phyloP scores from a whole-genome alignment of 192 early-diverging fungal genomes.

The Podila epigama region DNA sequence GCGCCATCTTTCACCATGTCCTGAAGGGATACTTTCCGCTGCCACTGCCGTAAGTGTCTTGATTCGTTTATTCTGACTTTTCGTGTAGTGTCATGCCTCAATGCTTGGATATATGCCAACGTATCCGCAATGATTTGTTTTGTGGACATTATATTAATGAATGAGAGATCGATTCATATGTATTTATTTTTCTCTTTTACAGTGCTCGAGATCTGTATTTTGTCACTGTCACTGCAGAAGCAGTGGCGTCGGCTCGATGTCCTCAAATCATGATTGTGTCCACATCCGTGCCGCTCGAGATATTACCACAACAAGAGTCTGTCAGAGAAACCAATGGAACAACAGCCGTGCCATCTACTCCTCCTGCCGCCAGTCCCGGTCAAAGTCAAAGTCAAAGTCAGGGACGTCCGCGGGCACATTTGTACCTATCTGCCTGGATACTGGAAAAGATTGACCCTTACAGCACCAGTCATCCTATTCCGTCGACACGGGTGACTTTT shows the following conservation, averaged over 20 bases:
- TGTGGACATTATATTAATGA: no score
- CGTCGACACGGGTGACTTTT: constrained; percentile 57
- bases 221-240: constrained; percentile 39
- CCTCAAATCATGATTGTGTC: constrained; percentile 36
- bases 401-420: constrained; percentile 30
- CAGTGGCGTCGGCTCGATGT: constrained; percentile 12
- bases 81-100: no score
- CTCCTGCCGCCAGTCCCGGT: neutral
- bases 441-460: constrained; percentile 62
- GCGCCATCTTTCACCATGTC: constrained; percentile 45
- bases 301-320: neutral
- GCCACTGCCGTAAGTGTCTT: constrained; percentile 56
- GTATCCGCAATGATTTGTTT: neutral
- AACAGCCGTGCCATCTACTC: neutral
- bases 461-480: constrained; percentile 59
- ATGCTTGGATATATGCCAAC: no score
- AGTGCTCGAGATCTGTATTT: constrained; percentile 56
- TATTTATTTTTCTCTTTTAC: neutral
- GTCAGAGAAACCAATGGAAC: neutral
- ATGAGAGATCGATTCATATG: neutral
- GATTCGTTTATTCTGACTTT: no score
- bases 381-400: constrained; percentile 4
- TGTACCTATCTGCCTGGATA: constrained; percentile 60
- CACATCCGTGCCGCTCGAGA: constrained; percentile 24
- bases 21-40: constrained; percentile 56